These are phyloP conservation scores for Trichoderma aggressivum DNA, from an alignment of 2,329 filamentous ascomycete species.

Conservation along the genomic window DNA sequence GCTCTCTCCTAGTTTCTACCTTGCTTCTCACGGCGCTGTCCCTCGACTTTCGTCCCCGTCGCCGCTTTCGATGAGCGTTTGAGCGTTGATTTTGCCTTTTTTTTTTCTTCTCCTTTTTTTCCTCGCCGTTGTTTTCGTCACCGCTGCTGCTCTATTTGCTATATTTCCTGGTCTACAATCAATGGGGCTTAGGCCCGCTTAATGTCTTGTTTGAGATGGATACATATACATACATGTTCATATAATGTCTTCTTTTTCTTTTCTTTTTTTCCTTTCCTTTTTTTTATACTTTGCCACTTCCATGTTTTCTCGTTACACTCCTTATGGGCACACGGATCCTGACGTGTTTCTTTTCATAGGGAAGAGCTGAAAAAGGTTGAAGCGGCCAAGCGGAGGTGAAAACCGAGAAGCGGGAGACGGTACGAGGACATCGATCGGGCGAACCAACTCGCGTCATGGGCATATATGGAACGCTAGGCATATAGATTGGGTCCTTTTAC, in stretches of 20 bases:
- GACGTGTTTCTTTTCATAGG: constrained; percentile 41
- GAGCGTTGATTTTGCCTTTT: not conserved
- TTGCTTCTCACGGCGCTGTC: not conserved
- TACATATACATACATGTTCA: not conserved
- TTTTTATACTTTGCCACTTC: not conserved
- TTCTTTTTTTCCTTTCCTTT: not conserved
- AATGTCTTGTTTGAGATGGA: not conserved
- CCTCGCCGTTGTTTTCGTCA: not conserved
- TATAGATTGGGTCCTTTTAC: constrained; percentile 16
- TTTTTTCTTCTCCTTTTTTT: not conserved
- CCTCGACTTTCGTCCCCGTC: not conserved
- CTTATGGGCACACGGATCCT: constrained; percentile 18
- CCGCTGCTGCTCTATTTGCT: not conserved
- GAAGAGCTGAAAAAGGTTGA: constrained; percentile 96
- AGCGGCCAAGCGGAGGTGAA: constrained; percentile 61
- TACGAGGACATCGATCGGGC: constrained; percentile 13
- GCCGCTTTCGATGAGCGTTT: constrained; percentile 3
- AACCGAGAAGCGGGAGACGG: constrained; percentile 24
- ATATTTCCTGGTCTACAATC: not conserved
- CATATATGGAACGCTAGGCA: constrained; percentile 2
- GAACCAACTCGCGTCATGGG: not conserved
- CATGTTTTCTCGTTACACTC: not conserved
- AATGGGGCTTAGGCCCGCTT: not conserved
- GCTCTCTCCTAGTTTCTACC: constrained; percentile 5
- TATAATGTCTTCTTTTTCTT: not conserved